Conservation (phyloP, 176 grass and related monocot species). For the Avena sativa region DNA sequence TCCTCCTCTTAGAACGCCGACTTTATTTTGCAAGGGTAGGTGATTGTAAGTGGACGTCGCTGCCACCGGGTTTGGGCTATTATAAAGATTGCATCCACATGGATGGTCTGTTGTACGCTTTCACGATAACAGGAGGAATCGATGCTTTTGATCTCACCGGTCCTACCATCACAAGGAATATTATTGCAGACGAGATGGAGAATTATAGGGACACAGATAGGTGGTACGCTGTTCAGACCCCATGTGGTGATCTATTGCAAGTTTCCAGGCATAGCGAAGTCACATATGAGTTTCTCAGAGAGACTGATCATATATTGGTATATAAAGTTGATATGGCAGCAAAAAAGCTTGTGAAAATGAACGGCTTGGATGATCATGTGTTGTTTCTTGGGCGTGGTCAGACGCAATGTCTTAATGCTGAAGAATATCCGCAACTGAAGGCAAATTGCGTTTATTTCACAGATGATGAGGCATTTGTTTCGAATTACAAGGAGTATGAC, state of each 20-base stretch:
- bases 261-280: not conserved
- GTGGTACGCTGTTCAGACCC: not conserved
- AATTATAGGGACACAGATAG: not conserved
- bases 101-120: not conserved
- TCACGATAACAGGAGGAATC: not conserved
- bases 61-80: no score
- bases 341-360: slow-evolving; percentile 18
- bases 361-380: not conserved
- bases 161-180: not conserved
- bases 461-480: not conserved
- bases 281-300: not conserved
- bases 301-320: not conserved
- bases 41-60: no score
- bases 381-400: slow-evolving; percentile 8
- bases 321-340: not conserved
- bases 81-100: no score
- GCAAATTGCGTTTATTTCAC: slow-evolving; percentile 16
- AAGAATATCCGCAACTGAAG: not conserved
- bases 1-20: not conserved
- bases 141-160: slow-evolving; percentile 21
- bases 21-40: no score
- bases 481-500: not conserved
- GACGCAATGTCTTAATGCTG: not conserved
- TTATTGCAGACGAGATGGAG: not conserved
- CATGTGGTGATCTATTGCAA: slow-evolving; percentile 36